Evolutionary conservation across 2,329 filamentous ascomycete species (phyloP), one percentile per base, ranked within the genome.

Genomic region (Aureobasidium mangrovei): DNA sequence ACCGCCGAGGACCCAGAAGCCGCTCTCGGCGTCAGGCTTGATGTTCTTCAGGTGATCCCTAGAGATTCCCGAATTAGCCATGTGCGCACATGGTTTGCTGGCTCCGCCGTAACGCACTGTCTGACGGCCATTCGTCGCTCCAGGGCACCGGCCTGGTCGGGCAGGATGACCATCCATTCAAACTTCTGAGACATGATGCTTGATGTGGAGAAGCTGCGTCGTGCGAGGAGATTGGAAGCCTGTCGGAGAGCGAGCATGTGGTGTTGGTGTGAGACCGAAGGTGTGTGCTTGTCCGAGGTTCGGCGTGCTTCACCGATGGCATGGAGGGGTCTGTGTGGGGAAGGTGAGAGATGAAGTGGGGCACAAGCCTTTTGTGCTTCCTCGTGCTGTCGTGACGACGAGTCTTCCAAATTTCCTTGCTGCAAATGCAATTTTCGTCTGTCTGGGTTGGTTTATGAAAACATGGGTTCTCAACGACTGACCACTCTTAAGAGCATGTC

Each of bases 1-100:
- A 40, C 86, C 86, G 61, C 86, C 86, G 65, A 84, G 77, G 65
- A 85, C 82, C 64, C 78, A 73, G 44, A 74, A 68, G 2, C 84
- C 84, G 2, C 75, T 70, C 4, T 82, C 76, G 52, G 80, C 67
- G 18, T 70, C 63, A 0, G 76, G 70, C 53, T 74, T 74, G 56
- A 87, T 65, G 56, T 75, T 75, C 51, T 73, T 73, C 10, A 88
- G 77, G 63, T 88, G 85, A 54, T 70, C 60, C 49, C 70, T 54
- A 27, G 8, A 7, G 43, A 2, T 40, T 38, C 6, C 5, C 24
- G 44, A 39, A 49, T 28, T 40, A 24, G n/a, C 3, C 31, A 26
- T 38, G 27, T 38, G 36, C 33, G 44, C 7, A 52, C 33, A n/a
- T 43, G 41, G 24, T 56, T 56, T 42, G 65, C 63, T 2, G 56